Percentiles rank a stretch among this genome's conserved stretches.
phyloP scores from a whole-genome alignment of 2,329 filamentous ascomycete species.

The Talaromyces piceae region DNA sequence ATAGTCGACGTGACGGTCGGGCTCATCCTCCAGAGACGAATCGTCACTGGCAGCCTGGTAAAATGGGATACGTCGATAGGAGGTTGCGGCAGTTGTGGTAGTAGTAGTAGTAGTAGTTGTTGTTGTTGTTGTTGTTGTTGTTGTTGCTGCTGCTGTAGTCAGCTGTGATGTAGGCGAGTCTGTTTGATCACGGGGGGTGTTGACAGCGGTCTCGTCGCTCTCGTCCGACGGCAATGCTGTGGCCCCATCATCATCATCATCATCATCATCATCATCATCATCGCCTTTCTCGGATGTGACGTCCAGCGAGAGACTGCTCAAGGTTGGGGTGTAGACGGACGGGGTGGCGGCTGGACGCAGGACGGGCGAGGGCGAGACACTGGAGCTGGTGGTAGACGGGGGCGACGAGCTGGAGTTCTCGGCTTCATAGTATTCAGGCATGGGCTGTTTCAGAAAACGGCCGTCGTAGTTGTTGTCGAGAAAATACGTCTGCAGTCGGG shows the following conservation, averaged over 20 bases:
- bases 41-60: constrained; percentile 50
- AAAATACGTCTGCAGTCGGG: constrained; percentile 27
- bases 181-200: not conserved
- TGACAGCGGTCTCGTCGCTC: constrained; percentile 20
- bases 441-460: constrained; percentile 19
- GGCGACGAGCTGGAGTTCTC: constrained; percentile 20
- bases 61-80: not conserved
- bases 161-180: no score
- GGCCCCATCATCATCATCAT: not conserved
- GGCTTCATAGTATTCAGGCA: constrained; percentile 20
- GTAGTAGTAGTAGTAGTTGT: no score
- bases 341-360: constrained; percentile 23
- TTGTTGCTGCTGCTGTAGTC: no score
- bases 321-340: constrained; percentile 29
- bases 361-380: constrained; percentile 31
- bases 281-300: constrained; percentile 21
- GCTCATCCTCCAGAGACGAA: constrained; percentile 63
- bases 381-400: constrained; percentile 28
- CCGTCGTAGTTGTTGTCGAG: constrained; percentile 18
- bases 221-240: constrained; percentile 39
- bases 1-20: constrained; percentile 89
- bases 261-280: constrained; percentile 24
- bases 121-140: no score
- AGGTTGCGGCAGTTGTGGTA: no score
- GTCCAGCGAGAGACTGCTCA: constrained; percentile 32